Evolutionary conservation across 805 yeast species (phyloP).

Genomic region (Yarrowia deformans): DNA sequence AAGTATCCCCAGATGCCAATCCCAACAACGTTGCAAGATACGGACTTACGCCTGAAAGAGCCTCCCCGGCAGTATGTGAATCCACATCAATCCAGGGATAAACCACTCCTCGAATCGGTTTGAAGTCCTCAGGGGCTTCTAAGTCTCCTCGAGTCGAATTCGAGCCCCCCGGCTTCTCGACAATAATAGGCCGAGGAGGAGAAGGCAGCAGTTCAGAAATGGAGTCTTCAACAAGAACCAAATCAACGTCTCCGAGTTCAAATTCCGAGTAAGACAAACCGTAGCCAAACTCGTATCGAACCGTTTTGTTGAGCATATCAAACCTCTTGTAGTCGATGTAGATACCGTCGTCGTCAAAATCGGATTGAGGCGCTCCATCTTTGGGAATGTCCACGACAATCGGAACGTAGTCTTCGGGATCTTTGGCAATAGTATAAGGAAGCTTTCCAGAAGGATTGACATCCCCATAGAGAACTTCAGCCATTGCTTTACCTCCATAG

Average conservation of each 20-base stretch:
- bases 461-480: conserved; percentile 66
- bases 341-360: conserved; percentile 55
- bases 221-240: conserved; percentile 53
- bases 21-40: not conserved
- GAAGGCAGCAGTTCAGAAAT: conserved; percentile 56
- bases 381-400: conserved; percentile 53
- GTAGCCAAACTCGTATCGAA: conserved; percentile 69
- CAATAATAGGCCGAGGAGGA: conserved; percentile 46
- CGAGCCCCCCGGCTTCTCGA: not conserved
- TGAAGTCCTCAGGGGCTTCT: not conserved
- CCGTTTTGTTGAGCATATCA: conserved; percentile 62
- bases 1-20: not conserved
- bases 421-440: conserved; percentile 70
- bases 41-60: conserved; percentile 13
- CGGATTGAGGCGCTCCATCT: conserved; percentile 52
- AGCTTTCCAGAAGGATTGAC: conserved; percentile 68
- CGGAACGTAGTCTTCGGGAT: conserved; percentile 58
- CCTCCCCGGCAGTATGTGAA: conserved; percentile 2
- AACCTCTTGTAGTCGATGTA: conserved; percentile 65
- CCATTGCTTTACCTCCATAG: conserved; percentile 62
- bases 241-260: conserved; percentile 50
- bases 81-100: conserved; percentile 56
- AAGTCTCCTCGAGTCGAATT: not conserved
- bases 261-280: conserved; percentile 64
- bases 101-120: conserved; percentile 53